Conservation (phyloP, 1,284 basidiomycete species). For the Leccinum angustisporum region DNA sequence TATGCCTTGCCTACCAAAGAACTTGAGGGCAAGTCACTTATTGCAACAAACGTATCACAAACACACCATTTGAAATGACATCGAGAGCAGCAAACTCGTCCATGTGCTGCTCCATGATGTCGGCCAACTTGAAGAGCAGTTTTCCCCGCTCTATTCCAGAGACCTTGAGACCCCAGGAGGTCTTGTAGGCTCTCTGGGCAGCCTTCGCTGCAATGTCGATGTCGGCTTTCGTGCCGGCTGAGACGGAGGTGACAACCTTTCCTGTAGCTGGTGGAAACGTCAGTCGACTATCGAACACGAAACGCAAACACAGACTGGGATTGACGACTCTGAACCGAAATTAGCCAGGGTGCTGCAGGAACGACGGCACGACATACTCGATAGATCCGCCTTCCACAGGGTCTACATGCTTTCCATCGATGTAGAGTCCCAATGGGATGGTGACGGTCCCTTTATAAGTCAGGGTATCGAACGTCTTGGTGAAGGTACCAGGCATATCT, state of each 20-base stretch:
- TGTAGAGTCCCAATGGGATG: constrained; percentile 28
- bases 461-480: constrained; percentile 23
- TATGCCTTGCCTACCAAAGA: constrained; percentile 46
- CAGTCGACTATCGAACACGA: neutral
- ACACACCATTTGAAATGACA: constrained; percentile 53
- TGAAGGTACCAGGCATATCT: constrained; percentile 25
- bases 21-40: neutral
- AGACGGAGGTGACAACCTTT: constrained; percentile 22
- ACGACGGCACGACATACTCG: constrained; percentile 19
- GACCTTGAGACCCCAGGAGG: constrained; percentile 54
- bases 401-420: constrained; percentile 29
- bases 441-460: constrained; percentile 28
- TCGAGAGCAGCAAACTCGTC: constrained; percentile 68
- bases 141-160: constrained; percentile 59
- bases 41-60: neutral
- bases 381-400: constrained; percentile 22
- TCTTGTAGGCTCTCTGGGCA: constrained; percentile 47
- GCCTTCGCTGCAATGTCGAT: constrained; percentile 36
- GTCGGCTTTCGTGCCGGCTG: constrained; percentile 24
- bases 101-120: constrained; percentile 61
- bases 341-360: neutral
- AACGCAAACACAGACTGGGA: constrained; percentile 15
- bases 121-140: constrained; percentile 59
- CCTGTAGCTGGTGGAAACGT: constrained; percentile 20
- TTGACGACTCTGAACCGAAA: constrained; percentile 22